Evolutionary conservation across 495 filamentous ascomycete species (phyloP).

Genomic region (Aspergillus indologenus): DNA sequence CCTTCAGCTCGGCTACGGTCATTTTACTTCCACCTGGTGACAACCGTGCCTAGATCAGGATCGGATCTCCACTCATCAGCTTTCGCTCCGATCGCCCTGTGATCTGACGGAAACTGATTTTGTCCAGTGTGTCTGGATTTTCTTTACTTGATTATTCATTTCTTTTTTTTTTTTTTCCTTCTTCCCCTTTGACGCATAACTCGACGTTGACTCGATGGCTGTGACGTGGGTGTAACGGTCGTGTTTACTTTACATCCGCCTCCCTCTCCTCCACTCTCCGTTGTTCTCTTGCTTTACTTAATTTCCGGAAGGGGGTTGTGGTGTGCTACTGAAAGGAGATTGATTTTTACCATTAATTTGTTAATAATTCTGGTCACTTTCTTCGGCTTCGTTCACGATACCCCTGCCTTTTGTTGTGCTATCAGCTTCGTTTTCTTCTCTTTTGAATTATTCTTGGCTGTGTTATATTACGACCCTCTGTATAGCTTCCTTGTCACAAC

Average conservation of each 20-base stretch:
- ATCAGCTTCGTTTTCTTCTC: conserved; percentile 1
- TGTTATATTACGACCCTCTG: conserved; percentile 9
- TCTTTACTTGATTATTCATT: conserved; percentile 7
- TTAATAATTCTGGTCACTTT: conserved; percentile 15
- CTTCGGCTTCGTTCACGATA: conserved; percentile 9
- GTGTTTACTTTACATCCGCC: conserved; percentile 18
- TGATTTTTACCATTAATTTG: neutral
- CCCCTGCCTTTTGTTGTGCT: conserved; percentile 17
- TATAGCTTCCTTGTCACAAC: conserved; percentile 21
- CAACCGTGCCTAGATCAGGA: neutral
- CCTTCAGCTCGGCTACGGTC: neutral
- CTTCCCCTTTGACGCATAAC: neutral
- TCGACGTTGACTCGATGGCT: conserved; percentile 20
- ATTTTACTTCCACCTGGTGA: neutral
- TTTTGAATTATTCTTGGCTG: conserved; percentile 12
- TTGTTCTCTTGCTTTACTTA: conserved; percentile 14
- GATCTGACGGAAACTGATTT: too few relatives aligned
- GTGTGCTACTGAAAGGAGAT: neutral
- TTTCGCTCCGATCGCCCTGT: too few relatives aligned
- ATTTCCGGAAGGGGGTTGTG: conserved; percentile 9
- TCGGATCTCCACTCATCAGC: neutral
- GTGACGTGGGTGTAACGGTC: conserved; percentile 22
- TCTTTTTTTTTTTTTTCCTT: conserved; percentile 11
- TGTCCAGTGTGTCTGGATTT: neutral
- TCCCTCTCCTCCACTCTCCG: conserved; percentile 1